These are phyloP conservation scores for Daldinia bambusicola DNA, from an alignment of 495 filamentous ascomycete genomes.

Conservation along the genomic window DNA sequence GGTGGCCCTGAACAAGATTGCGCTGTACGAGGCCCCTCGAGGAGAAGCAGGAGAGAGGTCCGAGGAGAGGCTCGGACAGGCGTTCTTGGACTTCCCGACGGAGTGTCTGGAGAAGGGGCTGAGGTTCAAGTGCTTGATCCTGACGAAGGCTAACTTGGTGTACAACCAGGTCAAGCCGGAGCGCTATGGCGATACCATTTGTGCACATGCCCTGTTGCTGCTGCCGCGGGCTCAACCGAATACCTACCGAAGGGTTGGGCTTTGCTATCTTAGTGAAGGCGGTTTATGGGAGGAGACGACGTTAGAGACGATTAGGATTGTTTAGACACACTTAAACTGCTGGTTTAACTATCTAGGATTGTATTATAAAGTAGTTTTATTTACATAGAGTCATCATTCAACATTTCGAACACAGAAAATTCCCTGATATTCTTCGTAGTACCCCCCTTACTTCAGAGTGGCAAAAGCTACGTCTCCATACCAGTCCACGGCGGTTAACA, in stretches of 20 bases:
- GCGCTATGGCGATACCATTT: background rate
- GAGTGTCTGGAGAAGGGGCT: constrained; percentile 6
- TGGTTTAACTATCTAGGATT: background rate
- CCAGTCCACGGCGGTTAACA: constrained; percentile 10
- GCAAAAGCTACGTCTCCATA: background rate
- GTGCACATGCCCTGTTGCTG: constrained; percentile 4
- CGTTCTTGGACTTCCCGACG: constrained; percentile 15
- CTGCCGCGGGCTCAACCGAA: background rate
- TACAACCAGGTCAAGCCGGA: constrained; percentile 8
- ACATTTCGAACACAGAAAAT: background rate
- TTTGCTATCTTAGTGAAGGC: constrained; percentile 16
- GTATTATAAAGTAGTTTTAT: background rate
- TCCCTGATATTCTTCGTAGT: background rate
- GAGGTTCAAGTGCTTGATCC: constrained; percentile 6
- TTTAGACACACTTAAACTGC: background rate
- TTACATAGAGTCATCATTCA: background rate
- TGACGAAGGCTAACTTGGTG: constrained; percentile 10
- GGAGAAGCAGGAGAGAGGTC: background rate
- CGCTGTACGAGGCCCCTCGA: constrained; percentile 11
- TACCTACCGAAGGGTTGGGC: constrained; percentile 8
- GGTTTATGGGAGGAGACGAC: constrained; percentile 14
- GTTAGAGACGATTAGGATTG: constrained; percentile 9
- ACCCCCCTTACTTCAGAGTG: too few relatives aligned
- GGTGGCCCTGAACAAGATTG: constrained; percentile 13
- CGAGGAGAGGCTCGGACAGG: background rate